Evolutionary conservation across 176 grass and related monocot genomes (phyloP), one percentile per base, ranked within the genome.

Genomic region (Aegilops sharonensis): DNA sequence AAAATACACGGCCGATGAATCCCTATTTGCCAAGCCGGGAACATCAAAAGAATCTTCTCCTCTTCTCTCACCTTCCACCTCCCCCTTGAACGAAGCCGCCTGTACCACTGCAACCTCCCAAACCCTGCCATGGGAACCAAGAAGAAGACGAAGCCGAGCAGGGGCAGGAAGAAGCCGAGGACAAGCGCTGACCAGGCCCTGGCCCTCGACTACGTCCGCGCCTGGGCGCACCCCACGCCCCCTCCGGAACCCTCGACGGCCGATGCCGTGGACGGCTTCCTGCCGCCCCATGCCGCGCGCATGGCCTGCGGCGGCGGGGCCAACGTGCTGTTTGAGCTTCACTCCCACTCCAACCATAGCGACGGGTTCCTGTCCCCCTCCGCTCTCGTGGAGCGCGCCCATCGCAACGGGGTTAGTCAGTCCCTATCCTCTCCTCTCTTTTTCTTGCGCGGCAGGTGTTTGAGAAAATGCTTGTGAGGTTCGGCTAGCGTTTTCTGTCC

Each of bases 291-390:
- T 50, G 39, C 63, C 23, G 29, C 68, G 35, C 88, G 71, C 52
- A n/a, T 70, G 68, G 72, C 80, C 48, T 88, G 29, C 78, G 9
- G 72, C 45, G 84, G 85, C 85, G 25, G 76, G 6, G 76, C 84
- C 36, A 87, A 68, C 40, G 75, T 96, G 64, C 66, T 92, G 23
- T 96, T 99, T 61, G 97, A 99, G 45, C 77, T 99, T 57, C 97
- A 99, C 87, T 96, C 88, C 10, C 97, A 99, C 87, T 92, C 97
- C 57, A 94, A 91, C 39, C 89, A 89, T 37, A 99, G 97, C 88
- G 94, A 99, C 34, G 97, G 97, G 4, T 96, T 91, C 86, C 89
- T 96, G 30, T 94, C 97, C 36, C 97, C 97, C n/a, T 82, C 94
- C 25, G 97, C 89, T 13, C 87, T 99, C 47, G 92, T 99, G 23